phyloP scores from a whole-genome alignment of 192 early-diverging fungal species.

The Bifiguratus adelaidae region DNA sequence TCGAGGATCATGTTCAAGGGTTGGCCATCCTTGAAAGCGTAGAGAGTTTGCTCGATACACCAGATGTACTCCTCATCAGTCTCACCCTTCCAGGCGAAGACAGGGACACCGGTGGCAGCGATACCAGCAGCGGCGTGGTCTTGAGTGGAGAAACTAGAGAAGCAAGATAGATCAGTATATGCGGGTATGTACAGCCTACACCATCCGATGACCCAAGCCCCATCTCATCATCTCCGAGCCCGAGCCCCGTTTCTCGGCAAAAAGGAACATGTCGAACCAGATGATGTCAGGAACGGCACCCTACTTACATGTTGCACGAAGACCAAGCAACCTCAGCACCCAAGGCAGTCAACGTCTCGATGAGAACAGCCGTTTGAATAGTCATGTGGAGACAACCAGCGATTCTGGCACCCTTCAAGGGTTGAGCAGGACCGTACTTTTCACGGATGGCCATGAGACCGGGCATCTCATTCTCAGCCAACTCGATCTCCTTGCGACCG shows the following conservation, averaged over 20 bases:
- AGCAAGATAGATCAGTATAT: neutral
- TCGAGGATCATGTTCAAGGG: constrained; percentile 98
- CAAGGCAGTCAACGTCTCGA: constrained; percentile 90
- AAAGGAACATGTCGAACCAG: no score
- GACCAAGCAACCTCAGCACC: constrained; percentile 86
- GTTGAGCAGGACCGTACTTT: constrained; percentile 85
- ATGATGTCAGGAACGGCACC: no score
- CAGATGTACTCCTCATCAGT: constrained; percentile 99
- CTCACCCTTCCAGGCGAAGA: constrained; percentile 99
- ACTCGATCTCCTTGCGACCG: constrained; percentile 95
- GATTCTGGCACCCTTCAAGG: constrained; percentile 91
- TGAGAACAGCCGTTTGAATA: constrained; percentile 97
- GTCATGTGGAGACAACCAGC: constrained; percentile 99
- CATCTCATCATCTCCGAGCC: no score
- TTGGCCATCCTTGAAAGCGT: constrained; percentile 90
- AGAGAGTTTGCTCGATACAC: constrained; percentile 96
- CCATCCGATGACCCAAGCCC: constrained; percentile 63
- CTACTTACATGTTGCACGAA: constrained; percentile 39
- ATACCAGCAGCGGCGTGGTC: constrained; percentile 99
- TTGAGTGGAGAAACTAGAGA: constrained; percentile 84
- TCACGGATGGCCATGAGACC: constrained; percentile 90
- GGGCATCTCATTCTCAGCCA: constrained; percentile 98
- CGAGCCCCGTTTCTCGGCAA: no score
- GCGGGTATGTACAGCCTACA: neutral
- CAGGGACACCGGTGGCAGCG: constrained; percentile 90